A percentile compares a stretch with the other conserved stretches of the same genome.
Evolutionary conservation across 2,329 filamentous ascomycete genomes (phyloP).

Genomic region (Cryphonectria carpinicola): DNA sequence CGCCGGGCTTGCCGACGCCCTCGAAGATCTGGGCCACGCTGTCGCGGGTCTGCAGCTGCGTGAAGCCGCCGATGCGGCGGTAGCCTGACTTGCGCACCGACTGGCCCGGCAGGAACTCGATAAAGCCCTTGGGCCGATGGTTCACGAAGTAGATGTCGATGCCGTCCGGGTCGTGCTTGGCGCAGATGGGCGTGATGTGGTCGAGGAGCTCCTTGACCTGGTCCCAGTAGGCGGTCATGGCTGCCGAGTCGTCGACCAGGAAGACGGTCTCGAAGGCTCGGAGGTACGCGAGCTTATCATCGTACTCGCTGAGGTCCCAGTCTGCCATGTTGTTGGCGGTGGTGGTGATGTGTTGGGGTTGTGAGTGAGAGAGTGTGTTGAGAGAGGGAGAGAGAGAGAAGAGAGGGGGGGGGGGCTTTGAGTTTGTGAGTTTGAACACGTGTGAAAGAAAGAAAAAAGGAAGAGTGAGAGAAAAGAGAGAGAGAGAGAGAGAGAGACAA

Average conservation of each 20-base stretch:
- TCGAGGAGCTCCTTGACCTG: constrained; percentile 73
- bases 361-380: neutral
- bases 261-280: constrained; percentile 83
- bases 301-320: constrained; percentile 24
- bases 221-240: constrained; percentile 67
- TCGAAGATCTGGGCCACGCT: constrained; percentile 34
- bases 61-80: constrained; percentile 58
- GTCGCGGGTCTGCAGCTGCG: constrained; percentile 33
- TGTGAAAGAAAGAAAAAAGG: neutral
- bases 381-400: neutral
- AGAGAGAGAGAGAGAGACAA: neutral
- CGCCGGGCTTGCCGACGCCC: constrained; percentile 32
- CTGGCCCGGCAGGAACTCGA: constrained; percentile 39
- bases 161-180: constrained; percentile 76
- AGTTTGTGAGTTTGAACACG: neutral
- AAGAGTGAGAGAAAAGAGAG: too few relatives aligned
- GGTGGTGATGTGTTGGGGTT: neutral
- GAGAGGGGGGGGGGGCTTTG: neutral
- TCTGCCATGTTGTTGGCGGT: constrained; percentile 13
- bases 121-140: constrained; percentile 49
- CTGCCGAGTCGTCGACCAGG: constrained; percentile 82
- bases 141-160: constrained; percentile 94
- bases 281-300: constrained; percentile 62
- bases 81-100: constrained; percentile 56
- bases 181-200: constrained; percentile 81